Evolutionary conservation across 1,139 yeast species (phyloP).

Genomic region (Yamadazyma triangularis): DNA sequence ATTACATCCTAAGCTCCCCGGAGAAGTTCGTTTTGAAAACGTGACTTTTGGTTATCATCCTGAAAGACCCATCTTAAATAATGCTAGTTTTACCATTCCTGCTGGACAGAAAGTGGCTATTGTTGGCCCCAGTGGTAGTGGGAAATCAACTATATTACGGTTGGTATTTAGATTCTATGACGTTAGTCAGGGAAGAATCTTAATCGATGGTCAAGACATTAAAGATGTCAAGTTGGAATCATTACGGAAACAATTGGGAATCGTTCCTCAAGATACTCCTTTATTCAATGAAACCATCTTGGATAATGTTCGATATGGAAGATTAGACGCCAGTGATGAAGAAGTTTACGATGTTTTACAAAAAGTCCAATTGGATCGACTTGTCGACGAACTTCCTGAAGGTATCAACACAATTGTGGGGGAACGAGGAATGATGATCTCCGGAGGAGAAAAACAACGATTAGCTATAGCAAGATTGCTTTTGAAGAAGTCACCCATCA

Average conservation of each 20-base stretch:
- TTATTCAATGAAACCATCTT: constrained; percentile 84
- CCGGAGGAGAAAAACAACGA: constrained; percentile 98
- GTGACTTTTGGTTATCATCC: constrained; percentile 92
- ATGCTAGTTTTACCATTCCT: constrained; percentile 82
- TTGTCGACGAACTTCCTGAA: constrained; percentile 72
- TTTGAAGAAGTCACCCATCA: constrained; percentile 79
- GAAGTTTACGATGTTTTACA: constrained; percentile 64
- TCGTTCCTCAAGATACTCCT: constrained; percentile 98
- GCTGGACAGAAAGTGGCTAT: constrained; percentile 89
- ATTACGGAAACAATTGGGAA: constrained; percentile 72
- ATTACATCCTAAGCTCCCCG: constrained; percentile 40
- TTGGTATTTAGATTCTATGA: constrained; percentile 89
- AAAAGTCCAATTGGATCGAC: constrained; percentile 62
- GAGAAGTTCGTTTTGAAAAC: constrained; percentile 84
- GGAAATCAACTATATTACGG: constrained; percentile 85
- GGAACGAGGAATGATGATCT: constrained; percentile 96
- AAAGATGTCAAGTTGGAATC: constrained; percentile 71
- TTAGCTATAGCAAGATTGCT: constrained; percentile 87
- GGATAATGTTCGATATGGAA: constrained; percentile 87
- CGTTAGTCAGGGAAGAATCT: constrained; percentile 68
- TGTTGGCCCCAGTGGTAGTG: constrained; percentile 95
- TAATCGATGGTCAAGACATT: constrained; percentile 89
- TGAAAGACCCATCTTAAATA: constrained; percentile 76
- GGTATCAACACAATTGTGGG: constrained; percentile 91
- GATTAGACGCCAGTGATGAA: constrained; percentile 65